A percentile compares a stretch with the other conserved stretches of the same genome.
phyloP scores from a whole-genome alignment of 352 stramenopile species.

The Peronospora farinosa region DNA sequence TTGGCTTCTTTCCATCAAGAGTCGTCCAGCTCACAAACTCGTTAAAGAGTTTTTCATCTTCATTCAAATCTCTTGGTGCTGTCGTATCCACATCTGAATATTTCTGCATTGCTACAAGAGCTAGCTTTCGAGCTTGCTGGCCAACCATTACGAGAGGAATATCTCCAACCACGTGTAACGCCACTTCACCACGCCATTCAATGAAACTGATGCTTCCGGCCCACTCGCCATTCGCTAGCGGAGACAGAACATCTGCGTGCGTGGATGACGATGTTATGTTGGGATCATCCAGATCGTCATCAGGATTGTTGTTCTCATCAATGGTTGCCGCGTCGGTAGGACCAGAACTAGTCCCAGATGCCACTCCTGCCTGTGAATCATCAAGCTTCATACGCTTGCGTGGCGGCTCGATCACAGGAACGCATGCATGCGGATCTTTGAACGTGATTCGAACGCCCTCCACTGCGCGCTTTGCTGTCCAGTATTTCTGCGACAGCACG shows the following conservation, averaged over 20 bases:
- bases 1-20: constrained; percentile 53
- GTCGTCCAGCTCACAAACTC: constrained; percentile 79
- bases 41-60: constrained; percentile 81
- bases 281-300: constrained; percentile 18
- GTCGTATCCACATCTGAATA: constrained; percentile 19
- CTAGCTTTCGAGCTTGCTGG: constrained; percentile 69
- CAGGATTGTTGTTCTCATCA: constrained; percentile 12
- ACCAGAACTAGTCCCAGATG: constrained; percentile 6
- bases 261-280: constrained; percentile 18
- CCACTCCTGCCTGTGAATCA: constrained; percentile 16
- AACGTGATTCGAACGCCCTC: constrained; percentile 77
- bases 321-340: constrained; percentile 14
- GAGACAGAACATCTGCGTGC: constrained; percentile 35
- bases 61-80: constrained; percentile 32
- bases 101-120: constrained; percentile 64
- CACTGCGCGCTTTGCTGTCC: constrained; percentile 60
- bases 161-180: constrained; percentile 67
- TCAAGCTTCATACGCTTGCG: constrained; percentile 64
- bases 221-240: constrained; percentile 64
- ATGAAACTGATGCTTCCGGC: constrained; percentile 78
- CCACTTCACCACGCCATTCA: constrained; percentile 76
- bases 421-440: constrained; percentile 66
- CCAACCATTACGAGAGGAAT: constrained; percentile 73
- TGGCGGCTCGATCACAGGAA: constrained; percentile 59
- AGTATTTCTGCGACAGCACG: constrained; percentile 45